Evolutionary conservation across 148 eudicot species (phyloP), one percentile per base, ranked within the genome.

Genomic region (Nyssa sinensis): DNA sequence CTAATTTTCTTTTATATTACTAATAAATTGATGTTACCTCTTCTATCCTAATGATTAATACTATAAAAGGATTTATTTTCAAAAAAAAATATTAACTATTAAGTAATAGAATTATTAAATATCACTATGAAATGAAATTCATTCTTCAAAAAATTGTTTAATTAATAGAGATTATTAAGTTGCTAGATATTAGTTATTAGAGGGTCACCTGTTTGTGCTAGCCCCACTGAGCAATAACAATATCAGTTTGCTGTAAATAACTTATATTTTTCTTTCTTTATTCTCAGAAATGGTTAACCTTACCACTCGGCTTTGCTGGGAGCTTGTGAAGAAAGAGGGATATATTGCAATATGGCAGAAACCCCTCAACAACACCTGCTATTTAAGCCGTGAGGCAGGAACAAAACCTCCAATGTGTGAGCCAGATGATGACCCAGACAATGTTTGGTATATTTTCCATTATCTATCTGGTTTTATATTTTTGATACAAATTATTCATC

Each of bases 311-410:
- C 88, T 95, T 77, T 95, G 99, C 68, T 95, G 99, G 99, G 84
- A 86, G 65, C 89, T 95, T 81, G 91, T 95, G 74, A 92, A 92
- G 83, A 95, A 90, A 81, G 91, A 88, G 76, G 97, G 99, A 23
- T 95, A 95, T 68, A 81, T 95, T 81, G 97, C 99, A 60, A 95
- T 95, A 77, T 95, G 99, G 99, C 90, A 90, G 87, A 95, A 95
- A 81, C 99, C 97, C n/a, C 71, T 81, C 57, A 86, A 95, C 75
- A 95, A 95, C 81, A 84, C 82, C 78, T 95, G 99, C 86, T 92
- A 95, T 79, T 69, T 84, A 70, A 89, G 78, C 74, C 99, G 96
- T 37, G 85, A 83, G 61, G 80, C 75, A 77, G 97, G 87, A 79
- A 80, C 84, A 30, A 77, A 32, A 49, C 99, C 99, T 70, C 93